Base-by-base conservation (phyloP, 257 asterid species). In the Cordia subcordata region DNA sequence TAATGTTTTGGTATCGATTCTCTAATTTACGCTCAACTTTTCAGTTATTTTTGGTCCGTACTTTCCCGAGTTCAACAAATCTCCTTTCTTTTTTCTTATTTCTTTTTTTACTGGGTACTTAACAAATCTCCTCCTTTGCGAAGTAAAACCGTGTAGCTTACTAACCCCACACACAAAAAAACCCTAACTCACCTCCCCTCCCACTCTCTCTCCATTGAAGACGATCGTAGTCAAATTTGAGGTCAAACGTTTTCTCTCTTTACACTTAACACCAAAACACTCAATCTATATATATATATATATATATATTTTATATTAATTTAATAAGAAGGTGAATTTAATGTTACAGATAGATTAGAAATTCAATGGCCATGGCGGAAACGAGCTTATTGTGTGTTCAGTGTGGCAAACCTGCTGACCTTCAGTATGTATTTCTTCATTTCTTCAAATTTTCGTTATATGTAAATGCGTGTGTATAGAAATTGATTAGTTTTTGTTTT, bases 341-440 rank as follows among this genome's bases (percentile, higher is more conserved):
- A 1, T 58, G 52, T 8, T 58, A 17, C 47, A 42, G 47, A 27
- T 39, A 13, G 42, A 10, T 18, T 40, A 55, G 50, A 38, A 11
- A 18, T 23, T 51, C 62, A 57, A 66, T 66, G 57, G 66, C 16
- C 53, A 89, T 84, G 95, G 81, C 81, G 57, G 85, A 81, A 53
- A 52, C 80, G 51, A 33, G 70, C 40, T 70, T 81, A 23, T 81
- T 78, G 6, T 92, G 98, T 78, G 84, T 82, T 58, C 84, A 82
- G 69, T 92, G 98, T 66, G 93, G 98, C 73, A 79, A 86, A 63
- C 85, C 94, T 42, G 94, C 98, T 66, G 56, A 72, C 70, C 94
- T 88, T 51, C 96, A 87, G 98, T 90, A 81, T 58, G 96, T 38
- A 20, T 72, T 55, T 33, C 23, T 54, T 53, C 44, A 32, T 22